Conservation (phyloP, 225 moss, liverwort and hornwort genomes). For the Asterella californica region DNA sequence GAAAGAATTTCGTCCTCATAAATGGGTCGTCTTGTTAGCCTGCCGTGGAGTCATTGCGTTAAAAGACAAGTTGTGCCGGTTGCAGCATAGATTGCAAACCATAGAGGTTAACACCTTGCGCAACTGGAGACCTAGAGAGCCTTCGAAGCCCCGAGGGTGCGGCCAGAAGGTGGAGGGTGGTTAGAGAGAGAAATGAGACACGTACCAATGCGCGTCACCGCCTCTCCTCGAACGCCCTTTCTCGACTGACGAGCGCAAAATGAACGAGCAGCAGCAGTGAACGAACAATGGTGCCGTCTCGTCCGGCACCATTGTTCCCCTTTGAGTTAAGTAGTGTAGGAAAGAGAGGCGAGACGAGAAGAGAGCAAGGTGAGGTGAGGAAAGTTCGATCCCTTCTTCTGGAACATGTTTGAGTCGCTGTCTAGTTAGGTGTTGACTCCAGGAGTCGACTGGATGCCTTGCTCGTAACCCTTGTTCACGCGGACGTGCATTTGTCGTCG, state of each 20-base stretch:
- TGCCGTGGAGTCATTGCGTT: constrained; percentile 2
- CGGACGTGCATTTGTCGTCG: too few relatives aligned
- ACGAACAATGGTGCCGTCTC: too few relatives aligned
- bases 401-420: too few relatives aligned
- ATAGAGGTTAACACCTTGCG: neutral
- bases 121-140: constrained; percentile 11
- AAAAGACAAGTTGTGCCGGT: constrained; percentile 14
- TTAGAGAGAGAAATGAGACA: constrained; percentile 14
- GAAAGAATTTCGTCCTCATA: neutral
- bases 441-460: too few relatives aligned
- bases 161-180: neutral
- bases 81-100: constrained; percentile 6
- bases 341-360: too few relatives aligned
- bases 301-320: too few relatives aligned
- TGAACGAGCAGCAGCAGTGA: too few relatives aligned
- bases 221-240: neutral
- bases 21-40: constrained; percentile 13
- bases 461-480: too few relatives aligned
- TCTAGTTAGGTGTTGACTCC: too few relatives aligned
- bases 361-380: too few relatives aligned
- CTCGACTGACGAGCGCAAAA: neutral
- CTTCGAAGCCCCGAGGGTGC: neutral
- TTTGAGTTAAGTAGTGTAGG: too few relatives aligned
- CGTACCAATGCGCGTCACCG: neutral
- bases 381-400: too few relatives aligned